Evolutionary conservation across 75 land plant species (phyloP).

Genomic region (Picea sitchensis): DNA sequence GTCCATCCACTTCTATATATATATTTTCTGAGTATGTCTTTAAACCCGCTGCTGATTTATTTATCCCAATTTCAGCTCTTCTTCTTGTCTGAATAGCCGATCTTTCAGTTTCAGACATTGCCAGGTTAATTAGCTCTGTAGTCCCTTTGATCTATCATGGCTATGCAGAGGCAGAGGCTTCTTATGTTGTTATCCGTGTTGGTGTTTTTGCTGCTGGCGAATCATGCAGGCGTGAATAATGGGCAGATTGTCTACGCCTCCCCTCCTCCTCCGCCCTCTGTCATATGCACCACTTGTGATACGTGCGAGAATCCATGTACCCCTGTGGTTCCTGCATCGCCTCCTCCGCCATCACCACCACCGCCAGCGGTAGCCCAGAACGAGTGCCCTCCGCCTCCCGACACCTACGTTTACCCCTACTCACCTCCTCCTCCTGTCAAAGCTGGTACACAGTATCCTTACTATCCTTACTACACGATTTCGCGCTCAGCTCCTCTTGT

Average conservation of each 20-base stretch:
- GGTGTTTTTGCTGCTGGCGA: not conserved
- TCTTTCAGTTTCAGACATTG: not conserved
- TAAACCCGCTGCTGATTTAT: too few species aligned
- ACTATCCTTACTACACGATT: conserved; percentile 3
- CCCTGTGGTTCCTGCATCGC: not conserved
- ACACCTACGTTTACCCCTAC: not conserved
- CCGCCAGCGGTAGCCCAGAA: too few species aligned
- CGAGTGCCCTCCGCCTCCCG: not conserved
- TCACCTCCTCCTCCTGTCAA: not conserved
- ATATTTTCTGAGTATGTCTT: not conserved
- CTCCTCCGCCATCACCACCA: not conserved
- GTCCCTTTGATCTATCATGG: not conserved
- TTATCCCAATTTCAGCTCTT: not conserved
- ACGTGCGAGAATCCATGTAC: conserved; percentile 4
- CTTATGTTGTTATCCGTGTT: not conserved
- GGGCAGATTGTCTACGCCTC: not conserved
- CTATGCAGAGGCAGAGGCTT: not conserved
- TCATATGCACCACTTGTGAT: conserved; percentile 1
- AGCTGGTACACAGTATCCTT: not conserved
- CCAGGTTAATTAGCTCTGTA: not conserved
- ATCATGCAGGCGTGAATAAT: not conserved
- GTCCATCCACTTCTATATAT: too few species aligned
- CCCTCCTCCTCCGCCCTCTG: conserved; percentile 5
- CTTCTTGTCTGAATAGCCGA: not conserved
- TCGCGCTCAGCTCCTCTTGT: not conserved